Evolutionary conservation across 2,329 filamentous ascomycete genomes (phyloP), one percentile per base, ranked within the genome.

Genomic region (Apiospora saccharicola): DNA sequence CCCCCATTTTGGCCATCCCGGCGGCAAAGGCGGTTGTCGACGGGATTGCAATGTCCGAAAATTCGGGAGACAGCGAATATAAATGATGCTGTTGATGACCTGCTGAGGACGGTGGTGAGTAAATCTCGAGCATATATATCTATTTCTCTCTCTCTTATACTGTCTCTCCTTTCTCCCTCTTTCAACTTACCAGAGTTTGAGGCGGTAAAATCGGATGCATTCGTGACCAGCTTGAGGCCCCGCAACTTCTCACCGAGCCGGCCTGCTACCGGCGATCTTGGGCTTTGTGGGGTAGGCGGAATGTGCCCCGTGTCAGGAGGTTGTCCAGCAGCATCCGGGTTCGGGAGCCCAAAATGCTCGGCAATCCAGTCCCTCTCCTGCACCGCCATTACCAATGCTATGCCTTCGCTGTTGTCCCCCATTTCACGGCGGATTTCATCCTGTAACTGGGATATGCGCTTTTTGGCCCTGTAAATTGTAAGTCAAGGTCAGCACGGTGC

Each of bases 341-440:
- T 41, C 30, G 30, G 46, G 10, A 70, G 47, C 37, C 68, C 68
- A 81, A 97, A 98, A 77, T 95, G 94, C 67, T 91, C 86, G 78
- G 94, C 89, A 70, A 98, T 95, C 94, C 94, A 97, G 76, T 93
- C 89, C 79, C 91, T 93, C 82, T 98, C 95, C 72, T 94, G 90
- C 68, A 94, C 81, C 0, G 92, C 94, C 92, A 97, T 97, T 79
- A 94, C 90, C 71, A 97, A 84, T 1, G 93, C 95, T 24, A 98
- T 90, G 26, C 95, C 93, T 83, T 98, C 95, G 16, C 89, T 88
- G 79, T 97, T 97, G 74, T 87, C 85, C 76, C 88, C 88, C 79
- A 92, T 88, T 84, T 97, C 95, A 10, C 85, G 85, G 13, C 89
- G 90, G 76, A 97, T 96, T 84, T 98, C 95, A 72, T 87, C 87